Percentiles rank a stretch among this genome's conserved stretches.
These are phyloP conservation scores for Amanita thiersii DNA, from an alignment of 768 basidiomycete species.

Conservation along the genomic window DNA sequence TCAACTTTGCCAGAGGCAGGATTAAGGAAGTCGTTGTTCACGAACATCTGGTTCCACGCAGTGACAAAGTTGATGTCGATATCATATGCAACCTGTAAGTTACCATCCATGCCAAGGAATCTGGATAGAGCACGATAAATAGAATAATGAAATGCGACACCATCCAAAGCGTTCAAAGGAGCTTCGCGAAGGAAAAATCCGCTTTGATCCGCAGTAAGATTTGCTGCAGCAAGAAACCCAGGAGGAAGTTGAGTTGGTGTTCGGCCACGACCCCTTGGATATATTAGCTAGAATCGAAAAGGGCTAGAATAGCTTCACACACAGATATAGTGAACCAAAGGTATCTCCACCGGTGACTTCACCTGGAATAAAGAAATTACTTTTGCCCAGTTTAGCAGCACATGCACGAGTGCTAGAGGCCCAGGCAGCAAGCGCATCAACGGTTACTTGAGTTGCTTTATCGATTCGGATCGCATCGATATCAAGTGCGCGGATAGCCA, in stretches of 20 bases:
- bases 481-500: conserved; percentile 82
- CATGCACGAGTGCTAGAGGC: conserved; percentile 65
- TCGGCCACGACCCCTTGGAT: conserved; percentile 74
- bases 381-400: conserved; percentile 64
- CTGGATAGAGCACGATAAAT: conserved; percentile 81
- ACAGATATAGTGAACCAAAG: conserved; percentile 84
- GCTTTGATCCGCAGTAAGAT: conserved; percentile 48
- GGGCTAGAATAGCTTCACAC: conserved; percentile 19
- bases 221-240: conserved; percentile 62
- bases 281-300: background rate
- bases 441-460: conserved; percentile 87
- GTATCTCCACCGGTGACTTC: conserved; percentile 94
- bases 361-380: conserved; percentile 85
- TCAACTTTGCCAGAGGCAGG: conserved; percentile 56
- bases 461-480: conserved; percentile 94
- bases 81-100: conserved; percentile 86
- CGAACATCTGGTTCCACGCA: conserved; percentile 89
- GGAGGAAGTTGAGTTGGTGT: conserved; percentile 65
- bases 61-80: conserved; percentile 75
- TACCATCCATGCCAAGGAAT: conserved; percentile 95
- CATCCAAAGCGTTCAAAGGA: conserved; percentile 57
- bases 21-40: conserved; percentile 83
- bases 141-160: conserved; percentile 90
- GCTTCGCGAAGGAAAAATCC: conserved; percentile 76
- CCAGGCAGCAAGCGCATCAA: conserved; percentile 76